These are phyloP conservation scores for Gentiana straminea DNA, from an alignment of 257 asterid genomes.

Conservation along the genomic window DNA sequence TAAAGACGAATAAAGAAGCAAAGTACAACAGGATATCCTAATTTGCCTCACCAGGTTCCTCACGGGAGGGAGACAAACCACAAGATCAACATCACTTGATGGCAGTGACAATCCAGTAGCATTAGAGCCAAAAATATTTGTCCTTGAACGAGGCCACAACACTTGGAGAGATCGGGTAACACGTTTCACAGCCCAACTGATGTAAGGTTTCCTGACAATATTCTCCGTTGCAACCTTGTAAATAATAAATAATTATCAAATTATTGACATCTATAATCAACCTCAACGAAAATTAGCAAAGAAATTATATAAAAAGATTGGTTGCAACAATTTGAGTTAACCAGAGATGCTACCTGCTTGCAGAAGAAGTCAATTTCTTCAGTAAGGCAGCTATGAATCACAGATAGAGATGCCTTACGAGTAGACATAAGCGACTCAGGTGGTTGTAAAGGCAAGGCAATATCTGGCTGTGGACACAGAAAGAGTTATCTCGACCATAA, in stretches of 20 bases:
- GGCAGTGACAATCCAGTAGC: conserved; percentile 98
- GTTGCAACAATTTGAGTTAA: conserved; percentile 5
- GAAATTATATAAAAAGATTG: conserved; percentile 6
- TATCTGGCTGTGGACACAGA: conserved; percentile 73
- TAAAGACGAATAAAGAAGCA: not conserved
- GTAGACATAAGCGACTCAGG: conserved; percentile 50
- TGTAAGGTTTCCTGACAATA: conserved; percentile 70
- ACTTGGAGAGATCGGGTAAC: conserved; percentile 98
- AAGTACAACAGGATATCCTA: not conserved
- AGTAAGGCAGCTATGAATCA: conserved; percentile 65
- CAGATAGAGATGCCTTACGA: conserved; percentile 44
- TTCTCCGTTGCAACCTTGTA: conserved; percentile 89
- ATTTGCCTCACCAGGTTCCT: conserved; percentile 79
- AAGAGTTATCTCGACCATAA: conserved; percentile 10
- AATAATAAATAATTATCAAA: conserved; percentile 12
- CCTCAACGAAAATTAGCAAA: conserved; percentile 9
- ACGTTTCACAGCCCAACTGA: conserved; percentile 98
- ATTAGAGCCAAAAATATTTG: conserved; percentile 84
- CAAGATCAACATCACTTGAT: conserved; percentile 97
- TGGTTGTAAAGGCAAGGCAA: conserved; percentile 86
- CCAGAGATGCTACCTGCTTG: conserved; percentile 60
- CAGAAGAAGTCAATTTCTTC: conserved; percentile 81
- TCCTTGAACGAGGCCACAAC: conserved; percentile 98
- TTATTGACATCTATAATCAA: conserved; percentile 15
- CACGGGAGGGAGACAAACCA: conserved; percentile 97